phyloP scores from a whole-genome alignment of 768 basidiomycete genomes.

The Dendrothele bispora region DNA sequence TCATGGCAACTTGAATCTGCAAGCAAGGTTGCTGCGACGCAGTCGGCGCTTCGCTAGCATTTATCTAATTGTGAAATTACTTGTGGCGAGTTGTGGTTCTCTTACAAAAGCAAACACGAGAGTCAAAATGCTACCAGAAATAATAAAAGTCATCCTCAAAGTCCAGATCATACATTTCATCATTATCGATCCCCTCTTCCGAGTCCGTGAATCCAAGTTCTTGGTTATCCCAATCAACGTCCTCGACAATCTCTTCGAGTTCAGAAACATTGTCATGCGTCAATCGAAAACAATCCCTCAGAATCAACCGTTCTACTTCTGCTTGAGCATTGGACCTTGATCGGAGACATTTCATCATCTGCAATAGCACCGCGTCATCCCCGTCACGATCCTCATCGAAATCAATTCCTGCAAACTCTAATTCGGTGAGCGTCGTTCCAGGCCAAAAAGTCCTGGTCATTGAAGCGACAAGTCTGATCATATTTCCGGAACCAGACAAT shows the following conservation, averaged over 20 bases:
- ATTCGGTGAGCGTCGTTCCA: conserved; percentile 7
- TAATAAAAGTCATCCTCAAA: too few species aligned
- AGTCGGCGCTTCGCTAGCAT: too few species aligned
- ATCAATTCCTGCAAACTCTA: conserved; percentile 4
- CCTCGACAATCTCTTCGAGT: conserved; percentile 17
- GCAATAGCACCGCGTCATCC: neutral
- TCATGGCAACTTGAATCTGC: too few species aligned
- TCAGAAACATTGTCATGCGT: conserved; percentile 29
- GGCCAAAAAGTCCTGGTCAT: too few species aligned
- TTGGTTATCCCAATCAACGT: conserved; percentile 9
- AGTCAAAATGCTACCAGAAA: too few species aligned
- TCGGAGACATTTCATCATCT: conserved; percentile 5
- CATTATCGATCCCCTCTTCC: neutral
- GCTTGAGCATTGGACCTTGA: conserved; percentile 1
- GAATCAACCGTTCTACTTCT: conserved; percentile 3
- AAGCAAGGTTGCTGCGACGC: too few species aligned
- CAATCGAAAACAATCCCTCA: conserved; percentile 1
- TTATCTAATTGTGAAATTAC: too few species aligned
- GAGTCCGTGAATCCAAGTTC: conserved; percentile 1
- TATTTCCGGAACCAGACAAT: too few species aligned
- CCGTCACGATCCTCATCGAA: conserved; percentile 3
- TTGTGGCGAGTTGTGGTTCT: too few species aligned
- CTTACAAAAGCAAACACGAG: too few species aligned
- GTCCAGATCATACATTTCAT: too few species aligned
- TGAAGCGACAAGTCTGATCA: too few species aligned